Conservation (phyloP, 306 rosid genomes). For the Lotus japonicus region DNA sequence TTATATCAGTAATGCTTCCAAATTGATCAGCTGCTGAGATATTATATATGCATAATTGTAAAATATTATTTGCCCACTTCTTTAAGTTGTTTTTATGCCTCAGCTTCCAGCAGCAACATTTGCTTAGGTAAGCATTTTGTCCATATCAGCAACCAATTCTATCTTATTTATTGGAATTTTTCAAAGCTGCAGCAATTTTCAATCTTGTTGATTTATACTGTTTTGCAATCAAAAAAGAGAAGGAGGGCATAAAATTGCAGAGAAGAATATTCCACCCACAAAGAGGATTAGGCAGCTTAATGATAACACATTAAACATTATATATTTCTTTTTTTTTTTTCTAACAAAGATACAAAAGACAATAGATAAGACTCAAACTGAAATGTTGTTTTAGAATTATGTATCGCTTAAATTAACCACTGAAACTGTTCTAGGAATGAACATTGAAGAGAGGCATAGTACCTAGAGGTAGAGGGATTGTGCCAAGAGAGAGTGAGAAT, state of each 20-base stretch:
- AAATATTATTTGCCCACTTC: neutral
- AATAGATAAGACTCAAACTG: too few relatives aligned
- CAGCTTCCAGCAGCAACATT: conserved; percentile 13
- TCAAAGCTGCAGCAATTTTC: neutral
- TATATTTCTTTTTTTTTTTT: neutral
- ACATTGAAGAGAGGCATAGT: too few relatives aligned
- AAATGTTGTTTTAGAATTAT: too few relatives aligned
- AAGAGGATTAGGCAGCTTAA: conserved; percentile 4
- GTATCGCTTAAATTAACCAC: too few relatives aligned
- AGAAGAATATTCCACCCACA: conserved; percentile 22
- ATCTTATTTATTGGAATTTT: neutral
- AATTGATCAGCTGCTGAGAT: neutral
- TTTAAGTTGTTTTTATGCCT: neutral
- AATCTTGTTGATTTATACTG: neutral
- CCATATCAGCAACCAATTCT: neutral
- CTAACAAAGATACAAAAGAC: too few relatives aligned
- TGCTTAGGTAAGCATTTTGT: conserved; percentile 24
- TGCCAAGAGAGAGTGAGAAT: too few relatives aligned
- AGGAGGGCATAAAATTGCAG: neutral
- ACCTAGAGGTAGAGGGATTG: too few relatives aligned
- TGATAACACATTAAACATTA: neutral
- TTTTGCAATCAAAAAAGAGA: conserved; percentile 11
- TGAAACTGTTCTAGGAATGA: too few relatives aligned
- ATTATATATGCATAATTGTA: neutral
- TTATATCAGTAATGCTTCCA: neutral